Base-by-base conservation (phyloP, 164 flowering plant genomes). In the Aristolochia fimbriata region DNA sequence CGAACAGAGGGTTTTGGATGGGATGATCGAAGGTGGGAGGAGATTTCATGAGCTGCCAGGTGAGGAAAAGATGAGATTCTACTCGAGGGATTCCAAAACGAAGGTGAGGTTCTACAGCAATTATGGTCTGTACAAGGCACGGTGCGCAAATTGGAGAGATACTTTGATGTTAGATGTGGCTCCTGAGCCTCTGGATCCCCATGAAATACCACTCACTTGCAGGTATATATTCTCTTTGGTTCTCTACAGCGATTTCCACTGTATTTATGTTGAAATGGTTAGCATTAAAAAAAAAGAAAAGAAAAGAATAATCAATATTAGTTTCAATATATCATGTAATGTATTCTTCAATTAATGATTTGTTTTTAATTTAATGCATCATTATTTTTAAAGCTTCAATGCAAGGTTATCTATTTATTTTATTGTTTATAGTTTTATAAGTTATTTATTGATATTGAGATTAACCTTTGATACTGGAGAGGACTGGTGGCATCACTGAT, bases 1-100 rank as follows among this genome's bases (percentile, higher is more conserved):
- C 20, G 63, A 65, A 9, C 11, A 12, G 6, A 31, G 27, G 8
- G 30, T 70, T 6, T 6, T 62, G 19, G 67, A 65, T 4, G 73
- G 58, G 45, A 62, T 70, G 64, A 30, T 58, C 4, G 48, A 62
- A 66, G 60, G 60, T 0, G 47, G 58, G 2, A 37, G 47, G 0
- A n/a, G 47, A 17, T 70, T 70, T 31, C 33, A 62, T 41, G 70
- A 70, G 47, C 73, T 62, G 22, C 56, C 56, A 53, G 10, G 67
- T 62, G 46, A 51, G 47, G 57, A 14, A 33, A 70, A 70, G 48
- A 56, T 19, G 33, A 6, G 27, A 27, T 25, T 45, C 22, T 65
- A 65, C 16, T 11, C 52, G 0, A 19, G 65, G 14, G 65, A 64
- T 9, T 19, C 2, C 3, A 13, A 4, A 8, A 27, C 10, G 23